Percentiles rank a stretch among this genome's conserved stretches.
Evolutionary conservation across 1,284 basidiomycete species (phyloP).

Genomic region (Cryptococcus deneoformans): DNA sequence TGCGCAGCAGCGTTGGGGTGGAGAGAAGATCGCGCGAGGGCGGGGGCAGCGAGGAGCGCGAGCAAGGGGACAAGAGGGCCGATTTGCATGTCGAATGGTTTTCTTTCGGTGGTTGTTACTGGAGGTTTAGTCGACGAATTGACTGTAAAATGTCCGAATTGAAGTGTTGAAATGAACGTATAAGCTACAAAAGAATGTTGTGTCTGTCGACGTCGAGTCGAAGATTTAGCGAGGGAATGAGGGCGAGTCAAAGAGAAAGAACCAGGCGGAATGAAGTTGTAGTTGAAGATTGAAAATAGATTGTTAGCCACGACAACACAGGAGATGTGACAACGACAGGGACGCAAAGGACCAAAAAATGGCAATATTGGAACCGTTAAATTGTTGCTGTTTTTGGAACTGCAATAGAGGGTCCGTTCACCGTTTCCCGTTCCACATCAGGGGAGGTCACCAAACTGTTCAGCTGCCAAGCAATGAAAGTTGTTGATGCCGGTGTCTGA

Average conservation of each 20-base stretch:
- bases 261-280: background rate
- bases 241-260: background rate
- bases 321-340: background rate
- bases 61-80: constrained; percentile 26
- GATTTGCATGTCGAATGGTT: constrained; percentile 23
- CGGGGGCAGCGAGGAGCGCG: constrained; percentile 18
- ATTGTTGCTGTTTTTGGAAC: too few species aligned
- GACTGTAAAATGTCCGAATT: background rate
- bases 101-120: background rate
- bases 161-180: constrained; percentile 1
- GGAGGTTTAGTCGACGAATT: background rate
- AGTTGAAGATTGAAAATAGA: too few species aligned
- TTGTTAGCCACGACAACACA: too few species aligned
- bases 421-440: too few species aligned
- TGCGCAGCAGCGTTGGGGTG: constrained; percentile 8
- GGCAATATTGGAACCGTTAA: too few species aligned
- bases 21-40: constrained; percentile 12
- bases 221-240: background rate
- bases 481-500: too few species aligned
- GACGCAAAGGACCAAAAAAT: too few species aligned
- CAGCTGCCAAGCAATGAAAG: too few species aligned
- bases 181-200: background rate
- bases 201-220: constrained; percentile 5
- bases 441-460: too few species aligned
- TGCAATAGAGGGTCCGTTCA: too few species aligned